Evolutionary conservation across 495 filamentous ascomycete genomes (phyloP), one percentile per base, ranked within the genome.

Genomic region (Bathelium albidoporum): DNA sequence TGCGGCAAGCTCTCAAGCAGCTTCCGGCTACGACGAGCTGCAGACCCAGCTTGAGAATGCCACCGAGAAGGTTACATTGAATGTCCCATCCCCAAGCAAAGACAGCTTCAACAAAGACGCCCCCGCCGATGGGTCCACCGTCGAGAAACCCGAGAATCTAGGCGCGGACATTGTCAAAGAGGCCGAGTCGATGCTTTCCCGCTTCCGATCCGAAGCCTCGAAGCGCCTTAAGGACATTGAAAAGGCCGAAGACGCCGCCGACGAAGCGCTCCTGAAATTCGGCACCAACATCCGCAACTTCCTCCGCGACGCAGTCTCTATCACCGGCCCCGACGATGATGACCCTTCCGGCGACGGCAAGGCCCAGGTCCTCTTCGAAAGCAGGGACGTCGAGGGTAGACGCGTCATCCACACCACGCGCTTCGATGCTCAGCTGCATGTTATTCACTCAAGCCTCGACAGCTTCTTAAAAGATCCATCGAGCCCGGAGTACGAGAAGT

Each of bases 401-500:
- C 78, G 91, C 52, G 90, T 96, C 18, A 91, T 96, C 62, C 92
- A 97, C 74, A 89, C 88, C 3, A 97, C 91, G 58, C 85, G 94
- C 55, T 91, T 97, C 71, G 94, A 99, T 67, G 94, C 94, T 2
- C 94, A 97, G 72, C 79, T 99, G 45, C 94, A 99, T 70, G 89
- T 95, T 14, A 88, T 99, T 58, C 94, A 99, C 75, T 89, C 89
- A 26, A 88, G 84, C 32, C 69, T 86, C 44, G 89, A 94, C 61
- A 90, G 89, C 67, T 97, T 99, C 76, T 82, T 81, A 62, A 88
- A 87, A 71, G 91, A 97, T 68, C 89, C 91, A 11, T 53, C 53
- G 0, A 87, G 85, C 41, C 78, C 83, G 34, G 84, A 94, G 72
- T 97, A 86, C 78, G 82, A 83, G 31, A 74, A 77, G 24, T 97